Evolutionary conservation across 306 rosid genomes (phyloP).

Genomic region (Acacia confusa): DNA sequence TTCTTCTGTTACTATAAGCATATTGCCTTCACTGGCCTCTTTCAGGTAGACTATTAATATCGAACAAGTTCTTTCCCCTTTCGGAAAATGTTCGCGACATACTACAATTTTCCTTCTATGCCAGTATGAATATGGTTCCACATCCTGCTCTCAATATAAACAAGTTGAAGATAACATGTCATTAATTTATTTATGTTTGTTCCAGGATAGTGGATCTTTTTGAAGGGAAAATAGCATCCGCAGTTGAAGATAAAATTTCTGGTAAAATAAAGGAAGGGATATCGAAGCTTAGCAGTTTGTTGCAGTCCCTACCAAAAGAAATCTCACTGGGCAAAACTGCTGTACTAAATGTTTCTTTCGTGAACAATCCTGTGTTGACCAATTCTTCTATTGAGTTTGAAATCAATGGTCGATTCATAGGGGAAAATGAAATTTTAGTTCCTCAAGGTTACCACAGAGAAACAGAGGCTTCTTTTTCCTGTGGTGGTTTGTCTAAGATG

Average conservation of each 20-base stretch:
- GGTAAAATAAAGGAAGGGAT: conserved; percentile 66
- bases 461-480: conserved; percentile 36
- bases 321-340: conserved; percentile 49
- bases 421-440: conserved; percentile 26
- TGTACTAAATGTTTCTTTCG: conserved; percentile 67
- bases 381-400: conserved; percentile 58
- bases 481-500: conserved; percentile 64
- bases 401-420: conserved; percentile 65
- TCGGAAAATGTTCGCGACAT: neutral
- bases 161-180: neutral
- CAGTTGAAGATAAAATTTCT: conserved; percentile 65
- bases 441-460: conserved; percentile 37
- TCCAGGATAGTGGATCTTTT: conserved; percentile 69
- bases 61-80: neutral
- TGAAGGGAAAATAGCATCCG: conserved; percentile 57
- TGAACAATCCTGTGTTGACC: conserved; percentile 59
- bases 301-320: conserved; percentile 69
- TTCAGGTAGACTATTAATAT: neutral
- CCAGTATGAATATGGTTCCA: neutral
- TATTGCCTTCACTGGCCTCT: neutral
- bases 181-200: conserved; percentile 28
- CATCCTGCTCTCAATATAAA: neutral
- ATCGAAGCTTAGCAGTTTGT: conserved; percentile 46
- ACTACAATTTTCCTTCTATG: neutral
- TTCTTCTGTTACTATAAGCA: neutral